A percentile compares a stretch with the other conserved stretches of the same genome.
Conservation (phyloP, 345 rosid species). For the Populus pruinosa region DNA sequence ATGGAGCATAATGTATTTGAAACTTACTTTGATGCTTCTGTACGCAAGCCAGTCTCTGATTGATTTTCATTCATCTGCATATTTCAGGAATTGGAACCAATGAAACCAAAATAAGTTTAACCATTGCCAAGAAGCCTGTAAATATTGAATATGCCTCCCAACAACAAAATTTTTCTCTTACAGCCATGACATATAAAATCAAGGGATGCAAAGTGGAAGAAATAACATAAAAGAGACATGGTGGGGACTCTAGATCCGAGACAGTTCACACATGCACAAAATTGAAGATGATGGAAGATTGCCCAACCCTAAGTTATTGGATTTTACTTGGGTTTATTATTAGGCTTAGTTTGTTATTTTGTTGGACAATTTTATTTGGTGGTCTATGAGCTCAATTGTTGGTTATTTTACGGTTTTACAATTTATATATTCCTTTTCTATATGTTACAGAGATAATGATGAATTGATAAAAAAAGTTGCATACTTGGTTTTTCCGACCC, state of each 20-base stretch:
- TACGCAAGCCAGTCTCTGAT: not conserved
- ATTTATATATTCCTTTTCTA: no score
- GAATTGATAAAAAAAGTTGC: no score
- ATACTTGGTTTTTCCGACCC: no score
- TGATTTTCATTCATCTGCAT: constrained; percentile 22
- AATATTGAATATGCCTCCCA: not conserved
- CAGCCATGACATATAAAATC: not conserved
- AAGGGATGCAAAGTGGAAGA: not conserved
- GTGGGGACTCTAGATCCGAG: not conserved
- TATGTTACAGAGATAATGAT: no score
- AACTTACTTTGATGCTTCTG: constrained; percentile 17
- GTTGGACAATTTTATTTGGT: no score
- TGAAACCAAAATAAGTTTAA: not conserved
- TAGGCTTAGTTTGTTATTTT: no score
- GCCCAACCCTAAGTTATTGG: no score
- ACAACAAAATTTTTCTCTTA: not conserved
- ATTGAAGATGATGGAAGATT: no score
- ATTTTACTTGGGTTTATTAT: no score
- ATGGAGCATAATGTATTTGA: not conserved
- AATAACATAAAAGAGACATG: not conserved
- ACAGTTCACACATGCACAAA: no score
- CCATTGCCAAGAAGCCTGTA: not conserved
- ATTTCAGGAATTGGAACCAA: not conserved
- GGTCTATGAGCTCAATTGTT: no score
- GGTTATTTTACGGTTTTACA: no score